phyloP scores from a whole-genome alignment of 176 grass and related monocot genomes.

The Olyra latifolia region DNA sequence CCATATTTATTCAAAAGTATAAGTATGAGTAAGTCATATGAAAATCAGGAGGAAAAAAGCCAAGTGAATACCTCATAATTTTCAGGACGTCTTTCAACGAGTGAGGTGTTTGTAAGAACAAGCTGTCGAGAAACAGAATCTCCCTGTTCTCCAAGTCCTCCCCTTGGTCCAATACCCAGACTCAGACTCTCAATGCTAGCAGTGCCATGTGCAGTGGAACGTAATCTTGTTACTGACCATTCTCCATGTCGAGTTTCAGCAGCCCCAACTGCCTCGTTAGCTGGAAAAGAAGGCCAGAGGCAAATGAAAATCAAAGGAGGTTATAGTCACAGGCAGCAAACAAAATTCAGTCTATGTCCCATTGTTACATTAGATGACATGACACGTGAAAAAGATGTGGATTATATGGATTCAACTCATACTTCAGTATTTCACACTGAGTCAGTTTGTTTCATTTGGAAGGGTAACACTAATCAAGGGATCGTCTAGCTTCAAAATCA shows the following conservation, averaged over 20 bases:
- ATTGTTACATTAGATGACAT: constrained; percentile 3
- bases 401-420: constrained; percentile 23
- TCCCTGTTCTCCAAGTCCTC: constrained; percentile 94
- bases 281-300: constrained; percentile 49
- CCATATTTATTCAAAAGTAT: constrained; percentile 4
- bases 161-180: constrained; percentile 88
- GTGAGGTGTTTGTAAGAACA: constrained; percentile 85
- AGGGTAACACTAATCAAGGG: neutral
- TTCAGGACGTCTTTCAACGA: constrained; percentile 90
- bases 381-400: constrained; percentile 15
- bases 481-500: neutral
- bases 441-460: constrained; percentile 10
- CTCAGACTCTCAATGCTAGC: constrained; percentile 76
- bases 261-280: constrained; percentile 95
- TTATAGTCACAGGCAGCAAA: constrained; percentile 17
- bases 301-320: constrained; percentile 48
- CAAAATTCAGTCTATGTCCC: neutral
- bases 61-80: constrained; percentile 79
- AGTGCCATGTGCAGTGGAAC: constrained; percentile 85
- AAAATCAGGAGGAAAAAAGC: neutral
- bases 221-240: constrained; percentile 97
- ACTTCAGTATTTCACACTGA: neutral
- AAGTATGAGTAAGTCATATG: neutral
- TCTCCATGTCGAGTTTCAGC: constrained; percentile 89
- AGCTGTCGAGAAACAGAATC: constrained; percentile 94